These are phyloP conservation scores for Cordia subcordata DNA, from an alignment of 257 asterid genomes.

Conservation along the genomic window DNA sequence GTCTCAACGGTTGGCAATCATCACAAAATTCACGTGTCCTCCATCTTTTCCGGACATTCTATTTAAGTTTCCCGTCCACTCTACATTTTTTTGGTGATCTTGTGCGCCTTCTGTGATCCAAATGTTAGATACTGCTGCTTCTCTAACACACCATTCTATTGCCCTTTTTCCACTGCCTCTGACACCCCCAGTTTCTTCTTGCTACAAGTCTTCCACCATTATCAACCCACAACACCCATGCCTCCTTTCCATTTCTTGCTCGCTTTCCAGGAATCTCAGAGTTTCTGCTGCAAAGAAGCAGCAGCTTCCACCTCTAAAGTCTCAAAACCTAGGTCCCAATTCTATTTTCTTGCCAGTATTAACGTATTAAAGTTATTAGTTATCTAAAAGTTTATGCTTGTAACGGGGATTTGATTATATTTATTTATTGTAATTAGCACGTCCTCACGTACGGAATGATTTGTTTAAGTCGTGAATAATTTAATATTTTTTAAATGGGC, in stretches of 20 bases:
- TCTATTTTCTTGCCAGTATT: too few species aligned
- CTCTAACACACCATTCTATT: not conserved
- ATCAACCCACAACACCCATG: conserved; percentile 18
- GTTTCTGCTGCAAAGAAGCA: conserved; percentile 26
- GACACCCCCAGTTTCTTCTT: not conserved
- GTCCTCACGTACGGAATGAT: too few species aligned
- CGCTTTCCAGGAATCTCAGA: conserved; percentile 25
- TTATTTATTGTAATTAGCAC: too few species aligned
- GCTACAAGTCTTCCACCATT: not conserved
- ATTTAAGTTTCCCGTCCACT: too few species aligned
- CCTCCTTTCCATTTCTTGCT: conserved; percentile 21
- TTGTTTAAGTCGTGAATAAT: too few species aligned
- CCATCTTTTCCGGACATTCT: too few species aligned
- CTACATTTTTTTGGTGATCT: too few species aligned
- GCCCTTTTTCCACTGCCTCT: not conserved
- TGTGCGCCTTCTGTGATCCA: not conserved
- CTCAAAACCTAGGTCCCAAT: conserved; percentile 20
- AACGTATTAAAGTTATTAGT: too few species aligned
- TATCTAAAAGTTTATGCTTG: conserved; percentile 6
- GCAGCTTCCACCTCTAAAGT: conserved; percentile 23
- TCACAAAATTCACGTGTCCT: too few species aligned
- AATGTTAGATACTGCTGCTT: conserved; percentile 4
- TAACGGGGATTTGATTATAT: too few species aligned
- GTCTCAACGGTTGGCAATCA: too few species aligned
- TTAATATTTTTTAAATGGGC: too few species aligned